These are phyloP conservation scores for Claviceps sp. DNA, from an alignment of 2,329 filamentous ascomycete genomes.

Conservation along the genomic window DNA sequence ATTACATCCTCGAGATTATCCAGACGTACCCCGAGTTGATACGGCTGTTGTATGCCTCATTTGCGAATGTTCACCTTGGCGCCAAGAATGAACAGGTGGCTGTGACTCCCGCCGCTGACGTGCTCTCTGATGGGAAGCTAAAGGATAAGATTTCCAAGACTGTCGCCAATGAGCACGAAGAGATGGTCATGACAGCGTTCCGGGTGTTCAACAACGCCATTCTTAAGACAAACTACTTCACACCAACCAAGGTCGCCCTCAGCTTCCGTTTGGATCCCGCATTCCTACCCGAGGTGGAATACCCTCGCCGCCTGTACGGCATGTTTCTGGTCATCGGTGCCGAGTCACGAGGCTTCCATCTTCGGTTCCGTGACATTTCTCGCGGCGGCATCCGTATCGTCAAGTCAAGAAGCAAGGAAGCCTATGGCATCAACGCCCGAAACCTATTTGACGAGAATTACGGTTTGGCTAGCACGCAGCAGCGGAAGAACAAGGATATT, in stretches of 20 bases:
- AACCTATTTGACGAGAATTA: slow-evolving; percentile 99
- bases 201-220: slow-evolving; percentile 87
- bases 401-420: slow-evolving; percentile 92
- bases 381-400: slow-evolving; percentile 97
- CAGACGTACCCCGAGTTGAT: slow-evolving; percentile 78
- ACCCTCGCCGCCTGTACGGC: slow-evolving; percentile 83
- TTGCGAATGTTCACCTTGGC: slow-evolving; percentile 70
- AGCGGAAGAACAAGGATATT: slow-evolving; percentile 99
- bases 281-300: slow-evolving; percentile 85
- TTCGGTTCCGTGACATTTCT: slow-evolving; percentile 93
- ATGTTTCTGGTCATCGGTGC: slow-evolving; percentile 99
- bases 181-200: slow-evolving; percentile 97
- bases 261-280: slow-evolving; percentile 85
- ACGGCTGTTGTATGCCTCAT: slow-evolving; percentile 77
- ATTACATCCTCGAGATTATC: slow-evolving; percentile 97
- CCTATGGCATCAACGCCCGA: slow-evolving; percentile 89
- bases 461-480: slow-evolving; percentile 92
- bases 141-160: slow-evolving; percentile 66
- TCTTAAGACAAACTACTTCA: slow-evolving; percentile 95
- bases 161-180: slow-evolving; percentile 86
- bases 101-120: slow-evolving; percentile 45
- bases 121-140: slow-evolving; percentile 62
- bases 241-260: slow-evolving; percentile 92
- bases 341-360: slow-evolving; percentile 92
- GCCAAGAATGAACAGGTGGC: slow-evolving; percentile 39